Percentiles rank a stretch among this genome's conserved stretches.
These are phyloP conservation scores for Limonium bicolor DNA, from an alignment of 148 eudicot genomes.

Conservation along the genomic window DNA sequence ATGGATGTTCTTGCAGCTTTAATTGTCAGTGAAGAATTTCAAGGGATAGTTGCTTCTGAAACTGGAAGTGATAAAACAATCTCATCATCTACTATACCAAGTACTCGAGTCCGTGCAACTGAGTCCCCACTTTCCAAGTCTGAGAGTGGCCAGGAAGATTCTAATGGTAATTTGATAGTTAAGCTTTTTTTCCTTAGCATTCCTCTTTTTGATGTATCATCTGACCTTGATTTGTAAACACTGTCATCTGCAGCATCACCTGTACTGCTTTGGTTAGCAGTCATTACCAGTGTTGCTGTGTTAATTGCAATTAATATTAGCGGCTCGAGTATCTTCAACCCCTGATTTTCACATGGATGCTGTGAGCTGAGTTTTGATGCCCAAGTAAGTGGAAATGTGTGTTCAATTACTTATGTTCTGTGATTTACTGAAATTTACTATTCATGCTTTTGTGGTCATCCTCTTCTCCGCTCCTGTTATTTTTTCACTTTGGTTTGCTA, in stretches of 20 bases:
- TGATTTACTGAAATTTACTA: no score
- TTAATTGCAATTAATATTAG: slow-evolving; percentile 52
- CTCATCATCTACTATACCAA: slow-evolving; percentile 18
- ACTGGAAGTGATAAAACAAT: slow-evolving; percentile 27
- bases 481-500: no score
- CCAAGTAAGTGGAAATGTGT: slow-evolving; percentile 1
- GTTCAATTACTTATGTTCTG: no score
- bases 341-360: slow-evolving; percentile 16
- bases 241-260: slow-evolving; percentile 40
- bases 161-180: slow-evolving; percentile 29
- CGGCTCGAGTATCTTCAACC: slow-evolving; percentile 71
- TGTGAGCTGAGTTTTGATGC: slow-evolving; percentile 1
- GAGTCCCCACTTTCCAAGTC: slow-evolving; percentile 19
- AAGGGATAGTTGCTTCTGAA: slow-evolving; percentile 85
- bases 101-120: slow-evolving; percentile 13
- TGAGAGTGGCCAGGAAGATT: slow-evolving; percentile 20
- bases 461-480: no score
- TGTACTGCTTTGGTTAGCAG: slow-evolving; percentile 60
- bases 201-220: no score
- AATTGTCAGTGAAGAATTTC: slow-evolving; percentile 91
- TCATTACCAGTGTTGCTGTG: slow-evolving; percentile 50
- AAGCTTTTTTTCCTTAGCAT: not conserved
- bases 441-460: no score
- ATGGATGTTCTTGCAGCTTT: slow-evolving; percentile 93
- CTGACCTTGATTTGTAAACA: slow-evolving; percentile 3